Conservation (phyloP, 2,329 filamentous ascomycete species). For the Arthrobotrys pseudoclavata region DNA sequence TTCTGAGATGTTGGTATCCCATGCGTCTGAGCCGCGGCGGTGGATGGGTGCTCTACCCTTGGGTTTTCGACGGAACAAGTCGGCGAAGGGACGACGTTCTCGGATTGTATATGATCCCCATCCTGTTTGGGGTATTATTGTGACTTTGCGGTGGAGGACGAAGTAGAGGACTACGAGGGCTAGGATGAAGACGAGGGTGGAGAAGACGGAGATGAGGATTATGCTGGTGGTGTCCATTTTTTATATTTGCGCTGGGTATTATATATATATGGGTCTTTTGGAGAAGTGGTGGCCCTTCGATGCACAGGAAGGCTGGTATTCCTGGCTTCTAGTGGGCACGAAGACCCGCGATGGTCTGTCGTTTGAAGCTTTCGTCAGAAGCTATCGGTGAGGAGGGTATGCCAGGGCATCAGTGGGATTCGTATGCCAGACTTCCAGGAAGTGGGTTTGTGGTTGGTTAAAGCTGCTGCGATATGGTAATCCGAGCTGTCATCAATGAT, state of each 20-base stretch:
- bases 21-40: constrained; percentile 48
- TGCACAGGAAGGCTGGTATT: constrained; percentile 50
- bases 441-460: too few species aligned
- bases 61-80: constrained; percentile 39
- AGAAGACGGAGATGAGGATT: constrained; percentile 55
- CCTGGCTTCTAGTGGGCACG: constrained; percentile 56
- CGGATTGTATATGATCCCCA: constrained; percentile 48
- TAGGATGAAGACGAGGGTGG: constrained; percentile 47
- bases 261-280: neutral
- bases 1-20: constrained; percentile 55
- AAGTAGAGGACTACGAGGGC: constrained; percentile 47
- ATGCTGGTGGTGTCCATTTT: constrained; percentile 48
- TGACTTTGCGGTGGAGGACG: constrained; percentile 52
- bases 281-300: constrained; percentile 33
- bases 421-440: neutral
- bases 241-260: neutral
- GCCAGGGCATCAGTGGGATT: constrained; percentile 33
- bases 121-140: constrained; percentile 43
- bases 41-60: constrained; percentile 29
- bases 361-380: constrained; percentile 34
- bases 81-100: constrained; percentile 49
- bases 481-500: constrained; percentile 17
- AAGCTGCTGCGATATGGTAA: neutral
- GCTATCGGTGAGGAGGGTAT: neutral
- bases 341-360: constrained; percentile 5